These are phyloP conservation scores for Aspergillus candidus DNA, from an alignment of 2,329 filamentous ascomycete genomes.

Conservation along the genomic window DNA sequence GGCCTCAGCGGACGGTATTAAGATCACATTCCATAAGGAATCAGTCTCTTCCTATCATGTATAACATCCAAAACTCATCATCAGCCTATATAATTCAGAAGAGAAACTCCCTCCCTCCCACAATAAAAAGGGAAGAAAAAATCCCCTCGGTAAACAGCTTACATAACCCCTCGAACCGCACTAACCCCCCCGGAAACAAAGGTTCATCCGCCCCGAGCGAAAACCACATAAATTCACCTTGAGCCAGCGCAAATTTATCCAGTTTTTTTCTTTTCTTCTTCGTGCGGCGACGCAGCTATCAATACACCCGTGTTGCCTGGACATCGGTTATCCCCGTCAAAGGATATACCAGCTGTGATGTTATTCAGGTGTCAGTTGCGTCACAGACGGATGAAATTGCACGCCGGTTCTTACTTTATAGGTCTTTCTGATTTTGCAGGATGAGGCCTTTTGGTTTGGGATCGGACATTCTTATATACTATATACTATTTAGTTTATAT, in stretches of 20 bases:
- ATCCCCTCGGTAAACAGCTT: slow-evolving; percentile 6
- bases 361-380: slow-evolving; percentile 67
- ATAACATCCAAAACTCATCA: slow-evolving; percentile 40
- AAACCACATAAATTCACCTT: slow-evolving; percentile 20
- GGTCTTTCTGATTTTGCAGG: slow-evolving; percentile 39
- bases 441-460: slow-evolving; percentile 45
- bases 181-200: slow-evolving; percentile 9
- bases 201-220: slow-evolving; percentile 8
- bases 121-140: slow-evolving; percentile 7
- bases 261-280: slow-evolving; percentile 54
- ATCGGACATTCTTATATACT: slow-evolving; percentile 53
- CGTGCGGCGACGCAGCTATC: slow-evolving; percentile 72
- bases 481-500: neutral
- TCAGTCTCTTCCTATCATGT: slow-evolving; percentile 48
- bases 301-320: slow-evolving; percentile 76
- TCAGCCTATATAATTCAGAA: slow-evolving; percentile 27
- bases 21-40: slow-evolving; percentile 37
- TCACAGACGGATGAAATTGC: slow-evolving; percentile 78
- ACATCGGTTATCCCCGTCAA: slow-evolving; percentile 41
- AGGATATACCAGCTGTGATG: slow-evolving; percentile 33
- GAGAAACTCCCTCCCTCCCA: slow-evolving; percentile 7
- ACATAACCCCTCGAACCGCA: slow-evolving; percentile 7
- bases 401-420: slow-evolving; percentile 54
- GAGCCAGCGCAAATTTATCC: slow-evolving; percentile 7
- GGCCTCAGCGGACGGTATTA: slow-evolving; percentile 40